Conservation (phyloP, 805 yeast genomes). For the Hanseniaspora meyeri region DNA sequence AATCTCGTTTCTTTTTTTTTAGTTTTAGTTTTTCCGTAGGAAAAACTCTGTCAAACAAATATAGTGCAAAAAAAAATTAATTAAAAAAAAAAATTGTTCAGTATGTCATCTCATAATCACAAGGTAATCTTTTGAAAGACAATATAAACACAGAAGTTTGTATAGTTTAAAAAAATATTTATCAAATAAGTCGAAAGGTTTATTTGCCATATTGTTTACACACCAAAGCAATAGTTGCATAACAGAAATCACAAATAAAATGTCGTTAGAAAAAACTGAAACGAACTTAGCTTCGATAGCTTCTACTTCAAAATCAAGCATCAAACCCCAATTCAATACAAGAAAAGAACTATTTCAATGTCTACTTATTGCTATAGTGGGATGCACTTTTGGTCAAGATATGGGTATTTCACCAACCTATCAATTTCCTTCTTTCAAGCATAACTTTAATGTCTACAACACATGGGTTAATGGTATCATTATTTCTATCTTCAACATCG, state of each 20-base stretch:
- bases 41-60: neutral
- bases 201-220: too few species aligned
- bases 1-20: neutral
- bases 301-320: neutral
- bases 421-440: slow-evolving; percentile 32
- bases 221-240: neutral
- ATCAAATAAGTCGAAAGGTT: too few species aligned
- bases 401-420: slow-evolving; percentile 57
- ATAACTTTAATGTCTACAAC: slow-evolving; percentile 39
- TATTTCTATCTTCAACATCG: slow-evolving; percentile 49
- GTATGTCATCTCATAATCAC: neutral
- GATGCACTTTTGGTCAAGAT: slow-evolving; percentile 64
- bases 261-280: neutral
- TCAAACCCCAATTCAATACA: neutral
- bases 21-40: neutral
- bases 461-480: slow-evolving; percentile 38
- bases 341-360: slow-evolving; percentile 29
- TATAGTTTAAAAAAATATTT: too few species aligned
- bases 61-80: neutral
- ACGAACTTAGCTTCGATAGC: neutral
- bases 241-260: too few species aligned
- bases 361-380: slow-evolving; percentile 53
- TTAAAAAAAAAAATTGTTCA: neutral
- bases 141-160: too few species aligned
- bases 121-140: too few species aligned